These are phyloP conservation scores for Bacterosira constricta DNA, from an alignment of 108 stramenopile species.

Conservation along the genomic window DNA sequence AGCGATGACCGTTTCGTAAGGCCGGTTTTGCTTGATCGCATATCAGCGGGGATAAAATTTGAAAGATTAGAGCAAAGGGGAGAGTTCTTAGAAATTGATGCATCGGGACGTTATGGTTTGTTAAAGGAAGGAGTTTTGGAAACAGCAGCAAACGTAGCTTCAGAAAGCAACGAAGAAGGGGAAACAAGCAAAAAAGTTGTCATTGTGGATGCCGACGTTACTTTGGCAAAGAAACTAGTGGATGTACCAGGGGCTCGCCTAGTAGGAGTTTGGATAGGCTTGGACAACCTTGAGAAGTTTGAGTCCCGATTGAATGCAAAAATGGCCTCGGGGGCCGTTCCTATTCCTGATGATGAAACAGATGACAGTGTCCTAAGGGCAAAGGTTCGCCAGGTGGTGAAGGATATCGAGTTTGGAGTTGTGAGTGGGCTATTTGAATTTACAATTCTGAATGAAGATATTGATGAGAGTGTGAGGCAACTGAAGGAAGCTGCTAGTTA, in stretches of 20 bases:
- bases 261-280: slow-evolving; percentile 84
- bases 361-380: slow-evolving; percentile 58
- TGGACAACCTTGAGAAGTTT: slow-evolving; percentile 69
- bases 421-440: slow-evolving; percentile 85
- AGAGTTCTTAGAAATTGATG: slow-evolving; percentile 65
- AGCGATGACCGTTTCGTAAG: slow-evolving; percentile 49
- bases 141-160: slow-evolving; percentile 38
- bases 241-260: slow-evolving; percentile 58
- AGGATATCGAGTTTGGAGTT: slow-evolving; percentile 86
- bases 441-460: slow-evolving; percentile 78
- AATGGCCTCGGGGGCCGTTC: slow-evolving; percentile 51
- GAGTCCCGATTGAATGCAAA: slow-evolving; percentile 57
- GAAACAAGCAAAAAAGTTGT: slow-evolving; percentile 47
- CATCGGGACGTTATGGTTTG: slow-evolving; percentile 59
- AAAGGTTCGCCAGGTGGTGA: slow-evolving; percentile 64
- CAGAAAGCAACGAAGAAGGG: slow-evolving; percentile 7
- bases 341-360: slow-evolving; percentile 67
- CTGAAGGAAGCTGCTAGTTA: slow-evolving; percentile 70
- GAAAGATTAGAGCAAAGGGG: slow-evolving; percentile 58
- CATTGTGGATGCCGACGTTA: slow-evolving; percentile 83
- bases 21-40: slow-evolving; percentile 53
- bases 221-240: slow-evolving; percentile 56
- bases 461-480: slow-evolving; percentile 64
- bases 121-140: slow-evolving; percentile 66
- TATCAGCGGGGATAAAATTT: slow-evolving; percentile 58